Evolutionary conservation across 345 rosid genomes (phyloP).

Genomic region (Corchorus olitorius): DNA sequence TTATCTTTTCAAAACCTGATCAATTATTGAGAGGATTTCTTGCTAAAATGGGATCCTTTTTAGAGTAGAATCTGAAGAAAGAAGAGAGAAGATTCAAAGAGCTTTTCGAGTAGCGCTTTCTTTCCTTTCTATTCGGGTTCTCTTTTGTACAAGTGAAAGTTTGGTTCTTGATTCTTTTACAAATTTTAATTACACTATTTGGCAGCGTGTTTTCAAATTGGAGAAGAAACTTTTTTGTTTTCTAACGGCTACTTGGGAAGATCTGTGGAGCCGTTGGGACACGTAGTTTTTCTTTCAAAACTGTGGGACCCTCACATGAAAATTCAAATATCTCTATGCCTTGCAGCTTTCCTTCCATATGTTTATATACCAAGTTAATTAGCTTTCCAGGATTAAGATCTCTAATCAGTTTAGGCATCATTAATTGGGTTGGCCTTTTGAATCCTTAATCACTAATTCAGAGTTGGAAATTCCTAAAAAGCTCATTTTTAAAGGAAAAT

Average conservation of each 20-base stretch:
- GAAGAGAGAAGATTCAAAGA: slow-evolving; percentile 7
- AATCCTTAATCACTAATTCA: no score
- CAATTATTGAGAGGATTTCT: background rate
- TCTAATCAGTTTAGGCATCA: no score
- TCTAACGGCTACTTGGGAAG: slow-evolving; percentile 35
- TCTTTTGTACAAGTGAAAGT: slow-evolving; percentile 8
- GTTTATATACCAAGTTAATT: no score
- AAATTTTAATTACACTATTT: background rate
- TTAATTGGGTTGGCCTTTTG: no score
- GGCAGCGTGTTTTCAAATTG: slow-evolving; percentile 19
- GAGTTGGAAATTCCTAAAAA: no score
- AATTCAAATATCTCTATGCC: slow-evolving; percentile 9
- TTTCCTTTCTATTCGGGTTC: background rate
- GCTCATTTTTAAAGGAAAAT: no score
- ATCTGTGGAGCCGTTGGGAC: slow-evolving; percentile 24
- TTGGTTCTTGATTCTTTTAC: background rate
- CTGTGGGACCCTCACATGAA: background rate
- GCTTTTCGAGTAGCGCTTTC: slow-evolving; percentile 1
- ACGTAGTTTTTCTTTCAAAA: background rate
- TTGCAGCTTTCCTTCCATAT: background rate
- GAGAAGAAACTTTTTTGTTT: slow-evolving; percentile 14
- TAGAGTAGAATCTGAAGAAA: slow-evolving; percentile 16
- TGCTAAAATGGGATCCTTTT: background rate
- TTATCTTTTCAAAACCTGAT: slow-evolving; percentile 8
- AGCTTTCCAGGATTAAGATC: no score